Evolutionary conservation across 78 protist species (phyloP), one percentile per base, ranked within the genome.

Genomic region (Protostelium mycophagum): DNA sequence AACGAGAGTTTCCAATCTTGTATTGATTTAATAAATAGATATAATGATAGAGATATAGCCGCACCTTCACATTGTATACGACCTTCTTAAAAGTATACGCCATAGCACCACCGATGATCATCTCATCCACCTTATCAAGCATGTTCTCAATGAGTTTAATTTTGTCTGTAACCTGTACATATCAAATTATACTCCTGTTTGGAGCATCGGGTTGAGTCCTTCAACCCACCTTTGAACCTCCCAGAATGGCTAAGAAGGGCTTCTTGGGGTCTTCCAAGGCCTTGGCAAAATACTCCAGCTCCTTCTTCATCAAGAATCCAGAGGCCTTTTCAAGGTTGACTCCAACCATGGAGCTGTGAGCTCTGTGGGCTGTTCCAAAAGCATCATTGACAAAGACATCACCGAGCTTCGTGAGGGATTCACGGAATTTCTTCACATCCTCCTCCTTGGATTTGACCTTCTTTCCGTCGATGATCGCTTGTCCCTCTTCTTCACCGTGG

Each of bases 281-380:
- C 91, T 87, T 96, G 90, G 96, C 95, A 90, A 99, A 99, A 91
- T 93, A 96, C 83, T 96, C 98, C 87, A 99, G 93, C 91, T 99
- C 99, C 90, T 97, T 96, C 35, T 90, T 91, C 93, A 99, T 93
- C 36, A 99, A 96, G 91, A 95, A 89, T 63, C 99, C 99, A 23
- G 99, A 96, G 0, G 93, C 99, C 29, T 95, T 88, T 34, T 37
- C 37, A 16, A 93, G 94, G 83, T 89, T 39, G 34, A 96, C 89
- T 31, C 98, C 98, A 36, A 95, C 92, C 96, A 93, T 93, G 37
- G 96, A 93, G 87, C 90, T 85, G 94, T 99, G 99, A 0, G 99
- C 99, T 85, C 99, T 96, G 91, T 99, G 99, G 0, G 99, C 99
- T 16, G 99, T 98, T 88, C 99, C 99, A 89, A 99, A 99, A 38